These are phyloP conservation scores for Lachancea cidri DNA, from an alignment of 805 yeast species.

Conservation along the genomic window DNA sequence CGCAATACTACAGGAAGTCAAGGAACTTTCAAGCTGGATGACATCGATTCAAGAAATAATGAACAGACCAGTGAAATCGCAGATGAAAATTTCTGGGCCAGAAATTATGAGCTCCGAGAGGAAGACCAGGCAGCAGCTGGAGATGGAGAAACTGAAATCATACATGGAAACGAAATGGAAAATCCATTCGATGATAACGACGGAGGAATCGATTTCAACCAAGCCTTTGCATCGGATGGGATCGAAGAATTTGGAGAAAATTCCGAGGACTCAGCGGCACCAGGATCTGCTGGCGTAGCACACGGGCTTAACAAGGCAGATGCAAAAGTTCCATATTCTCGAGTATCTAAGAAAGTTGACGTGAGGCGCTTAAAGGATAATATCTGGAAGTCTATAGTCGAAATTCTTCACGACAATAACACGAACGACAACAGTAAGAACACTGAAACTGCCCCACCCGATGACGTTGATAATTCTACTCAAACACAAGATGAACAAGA, in stretches of 20 bases:
- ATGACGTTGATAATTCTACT: neutral
- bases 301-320: slow-evolving; percentile 23
- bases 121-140: slow-evolving; percentile 21
- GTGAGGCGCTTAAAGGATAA: slow-evolving; percentile 68
- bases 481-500: slow-evolving; percentile 7
- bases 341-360: slow-evolving; percentile 75
- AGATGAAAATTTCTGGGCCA: slow-evolving; percentile 73
- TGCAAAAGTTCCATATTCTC: slow-evolving; percentile 51
- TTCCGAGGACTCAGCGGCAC: slow-evolving; percentile 10
- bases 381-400: slow-evolving; percentile 56
- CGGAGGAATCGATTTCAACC: slow-evolving; percentile 32
- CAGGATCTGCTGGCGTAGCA: slow-evolving; percentile 5
- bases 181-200: slow-evolving; percentile 36
- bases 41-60: slow-evolving; percentile 10
- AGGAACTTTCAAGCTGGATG: slow-evolving; percentile 5
- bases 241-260: slow-evolving; percentile 22
- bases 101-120: slow-evolving; percentile 44
- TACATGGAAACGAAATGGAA: slow-evolving; percentile 22
- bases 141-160: slow-evolving; percentile 12
- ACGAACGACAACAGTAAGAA: neutral
- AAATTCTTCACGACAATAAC: slow-evolving; percentile 4
- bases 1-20: neutral
- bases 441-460: neutral
- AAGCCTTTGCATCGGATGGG: slow-evolving; percentile 31
- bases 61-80: slow-evolving; percentile 36